A percentile compares a stretch with the other conserved stretches of the same genome.
Conservation (phyloP, 2,329 filamentous ascomycete species). For the Phialocephala sp. region DNA sequence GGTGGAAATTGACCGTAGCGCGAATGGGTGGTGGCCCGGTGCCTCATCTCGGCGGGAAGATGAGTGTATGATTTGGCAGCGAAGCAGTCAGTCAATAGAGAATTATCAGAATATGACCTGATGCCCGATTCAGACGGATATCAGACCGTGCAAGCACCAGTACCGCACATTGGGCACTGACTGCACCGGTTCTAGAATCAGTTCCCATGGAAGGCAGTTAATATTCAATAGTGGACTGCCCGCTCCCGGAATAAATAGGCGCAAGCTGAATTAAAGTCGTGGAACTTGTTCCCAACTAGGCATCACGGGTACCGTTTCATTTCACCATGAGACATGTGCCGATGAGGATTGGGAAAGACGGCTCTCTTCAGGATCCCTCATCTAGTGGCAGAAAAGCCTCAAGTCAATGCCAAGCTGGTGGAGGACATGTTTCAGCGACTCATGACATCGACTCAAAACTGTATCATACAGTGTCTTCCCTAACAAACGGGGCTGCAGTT, state of each 20-base stretch:
- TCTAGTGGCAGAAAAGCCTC: background rate
- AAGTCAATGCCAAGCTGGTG: background rate
- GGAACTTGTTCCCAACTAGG: background rate
- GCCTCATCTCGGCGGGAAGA: background rate
- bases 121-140: background rate
- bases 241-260: background rate
- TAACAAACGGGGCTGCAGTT: background rate
- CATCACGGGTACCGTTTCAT: constrained; percentile 4
- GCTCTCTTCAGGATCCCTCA: background rate
- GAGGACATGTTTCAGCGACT: background rate
- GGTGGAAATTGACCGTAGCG: constrained; percentile 5
- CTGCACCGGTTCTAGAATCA: background rate
- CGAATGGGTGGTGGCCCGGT: background rate
- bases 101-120: background rate
- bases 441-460: background rate
- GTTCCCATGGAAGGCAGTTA: background rate
- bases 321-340: constrained; percentile 7
- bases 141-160: constrained; percentile 1
- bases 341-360: background rate
- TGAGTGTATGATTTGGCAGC: background rate
- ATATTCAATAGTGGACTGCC: constrained; percentile 2
- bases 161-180: background rate
- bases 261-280: background rate
- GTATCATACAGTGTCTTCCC: background rate
- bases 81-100: too few species aligned